Percentiles rank a stretch among this genome's conserved stretches.
Conservation (phyloP, 495 filamentous ascomycete genomes). For the Cladorrhinum samala region DNA sequence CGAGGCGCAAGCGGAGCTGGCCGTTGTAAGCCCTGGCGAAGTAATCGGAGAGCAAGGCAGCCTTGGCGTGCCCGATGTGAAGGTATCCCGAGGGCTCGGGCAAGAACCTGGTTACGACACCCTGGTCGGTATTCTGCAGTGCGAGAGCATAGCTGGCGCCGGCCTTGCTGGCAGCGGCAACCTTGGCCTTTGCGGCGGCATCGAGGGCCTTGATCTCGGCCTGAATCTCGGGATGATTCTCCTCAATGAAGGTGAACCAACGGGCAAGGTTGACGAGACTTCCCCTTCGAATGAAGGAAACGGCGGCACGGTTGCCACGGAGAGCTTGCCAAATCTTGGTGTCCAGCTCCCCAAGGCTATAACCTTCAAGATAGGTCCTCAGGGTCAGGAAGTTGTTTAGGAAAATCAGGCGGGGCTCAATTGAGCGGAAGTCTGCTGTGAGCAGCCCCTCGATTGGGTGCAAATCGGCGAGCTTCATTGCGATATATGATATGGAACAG, state of each 20-base stretch:
- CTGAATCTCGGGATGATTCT: conserved; percentile 64
- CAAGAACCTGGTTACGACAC: conserved; percentile 89
- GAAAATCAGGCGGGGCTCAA: conserved; percentile 67
- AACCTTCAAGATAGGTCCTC: conserved; percentile 79
- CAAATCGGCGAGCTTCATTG: conserved; percentile 49
- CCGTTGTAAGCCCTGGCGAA: conserved; percentile 87
- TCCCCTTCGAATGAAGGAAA: conserved; percentile 72
- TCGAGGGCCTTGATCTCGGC: conserved; percentile 50
- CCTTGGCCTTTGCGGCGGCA: conserved; percentile 61
- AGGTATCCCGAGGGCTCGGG: conserved; percentile 95
- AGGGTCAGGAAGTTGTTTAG: conserved; percentile 84
- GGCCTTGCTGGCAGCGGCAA: conserved; percentile 67
- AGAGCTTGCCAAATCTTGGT: conserved; percentile 78
- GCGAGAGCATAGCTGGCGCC: conserved; percentile 88
- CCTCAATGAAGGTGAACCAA: conserved; percentile 86
- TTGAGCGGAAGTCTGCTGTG: conserved; percentile 67
- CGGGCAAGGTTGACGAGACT: conserved; percentile 70
- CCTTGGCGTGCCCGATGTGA: conserved; percentile 92
- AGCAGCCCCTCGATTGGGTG: conserved; percentile 44
- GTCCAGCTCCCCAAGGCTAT: conserved; percentile 72
- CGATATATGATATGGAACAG: not conserved
- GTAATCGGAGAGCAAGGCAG: conserved; percentile 87
- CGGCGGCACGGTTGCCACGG: conserved; percentile 77
- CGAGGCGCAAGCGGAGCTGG: conserved; percentile 75
- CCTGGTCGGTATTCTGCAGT: conserved; percentile 79